Conservation (phyloP, 2,329 filamentous ascomycete species). For the Aspergillus sp. region DNA sequence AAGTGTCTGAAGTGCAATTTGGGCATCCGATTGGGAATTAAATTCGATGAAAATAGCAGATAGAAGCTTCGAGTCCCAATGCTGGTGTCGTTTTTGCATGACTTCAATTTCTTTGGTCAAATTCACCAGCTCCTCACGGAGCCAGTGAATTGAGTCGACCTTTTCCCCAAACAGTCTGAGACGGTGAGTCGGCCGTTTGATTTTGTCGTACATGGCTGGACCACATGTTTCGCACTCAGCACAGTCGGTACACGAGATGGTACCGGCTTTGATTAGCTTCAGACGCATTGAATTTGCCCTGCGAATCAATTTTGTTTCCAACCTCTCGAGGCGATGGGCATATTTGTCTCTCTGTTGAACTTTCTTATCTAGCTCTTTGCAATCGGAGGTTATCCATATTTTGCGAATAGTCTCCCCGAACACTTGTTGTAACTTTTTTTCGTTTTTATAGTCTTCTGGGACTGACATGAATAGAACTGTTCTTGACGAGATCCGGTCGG, state of each 20-base stretch:
- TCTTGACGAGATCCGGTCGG: slow-evolving; percentile 80
- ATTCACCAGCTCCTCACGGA: slow-evolving; percentile 69
- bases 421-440: slow-evolving; percentile 70
- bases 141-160: slow-evolving; percentile 88
- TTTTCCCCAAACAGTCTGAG: slow-evolving; percentile 73
- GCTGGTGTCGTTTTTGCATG: slow-evolving; percentile 64
- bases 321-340: slow-evolving; percentile 75
- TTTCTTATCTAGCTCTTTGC: slow-evolving; percentile 71
- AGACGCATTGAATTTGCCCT: slow-evolving; percentile 69
- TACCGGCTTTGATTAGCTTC: slow-evolving; percentile 53
- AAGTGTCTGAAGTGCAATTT: slow-evolving; percentile 79
- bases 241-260: slow-evolving; percentile 21
- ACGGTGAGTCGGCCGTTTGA: slow-evolving; percentile 71
- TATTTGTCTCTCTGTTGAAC: slow-evolving; percentile 78
- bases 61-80: slow-evolving; percentile 63
- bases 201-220: slow-evolving; percentile 27
- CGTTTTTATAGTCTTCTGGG: slow-evolving; percentile 72
- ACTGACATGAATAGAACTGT: slow-evolving; percentile 88
- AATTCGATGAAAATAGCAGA: slow-evolving; percentile 91
- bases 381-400: slow-evolving; percentile 80
- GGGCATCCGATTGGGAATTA: slow-evolving; percentile 74
- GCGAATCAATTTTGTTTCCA: slow-evolving; percentile 84
- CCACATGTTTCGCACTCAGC: slow-evolving; percentile 30
- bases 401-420: slow-evolving; percentile 79
- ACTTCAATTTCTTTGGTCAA: slow-evolving; percentile 69